Conservation (phyloP, 1,139 yeast genomes). For the Yamadazyma siamensis region DNA sequence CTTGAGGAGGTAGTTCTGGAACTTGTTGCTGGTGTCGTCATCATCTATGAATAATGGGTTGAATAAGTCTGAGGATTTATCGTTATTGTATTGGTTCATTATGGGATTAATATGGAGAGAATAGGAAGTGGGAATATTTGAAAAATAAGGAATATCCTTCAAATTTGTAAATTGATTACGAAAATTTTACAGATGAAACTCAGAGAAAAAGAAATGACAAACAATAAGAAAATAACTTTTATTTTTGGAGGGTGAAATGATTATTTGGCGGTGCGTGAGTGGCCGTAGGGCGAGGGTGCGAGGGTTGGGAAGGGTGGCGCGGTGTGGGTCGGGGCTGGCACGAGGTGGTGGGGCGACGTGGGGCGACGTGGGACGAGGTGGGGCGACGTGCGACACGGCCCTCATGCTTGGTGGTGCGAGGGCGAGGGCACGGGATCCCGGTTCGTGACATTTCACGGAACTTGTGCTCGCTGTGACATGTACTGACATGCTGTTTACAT, state of each 20-base stretch:
- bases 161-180: not conserved
- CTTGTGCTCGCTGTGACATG: too few species aligned
- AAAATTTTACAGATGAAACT: conserved; percentile 5
- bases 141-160: not conserved
- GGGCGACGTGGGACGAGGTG: not conserved
- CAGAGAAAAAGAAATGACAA: conserved; percentile 4
- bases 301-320: not conserved
- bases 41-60: conserved; percentile 10
- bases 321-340: not conserved
- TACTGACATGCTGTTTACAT: too few species aligned
- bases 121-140: not conserved
- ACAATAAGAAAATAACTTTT: conserved; percentile 1
- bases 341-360: not conserved
- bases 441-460: too few species aligned
- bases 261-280: conserved; percentile 1
- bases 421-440: too few species aligned
- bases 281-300: conserved; percentile 1
- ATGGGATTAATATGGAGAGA: conserved; percentile 1
- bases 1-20: conserved; percentile 11
- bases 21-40: conserved; percentile 10
- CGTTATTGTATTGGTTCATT: conserved; percentile 10
- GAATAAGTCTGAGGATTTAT: conserved; percentile 8
- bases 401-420: not conserved
- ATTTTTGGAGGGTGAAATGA: not conserved
- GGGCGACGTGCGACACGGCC: not conserved